Evolutionary conservation across 768 basidiomycete species (phyloP).

Genomic region (Omphalotus guepiniiformis): DNA sequence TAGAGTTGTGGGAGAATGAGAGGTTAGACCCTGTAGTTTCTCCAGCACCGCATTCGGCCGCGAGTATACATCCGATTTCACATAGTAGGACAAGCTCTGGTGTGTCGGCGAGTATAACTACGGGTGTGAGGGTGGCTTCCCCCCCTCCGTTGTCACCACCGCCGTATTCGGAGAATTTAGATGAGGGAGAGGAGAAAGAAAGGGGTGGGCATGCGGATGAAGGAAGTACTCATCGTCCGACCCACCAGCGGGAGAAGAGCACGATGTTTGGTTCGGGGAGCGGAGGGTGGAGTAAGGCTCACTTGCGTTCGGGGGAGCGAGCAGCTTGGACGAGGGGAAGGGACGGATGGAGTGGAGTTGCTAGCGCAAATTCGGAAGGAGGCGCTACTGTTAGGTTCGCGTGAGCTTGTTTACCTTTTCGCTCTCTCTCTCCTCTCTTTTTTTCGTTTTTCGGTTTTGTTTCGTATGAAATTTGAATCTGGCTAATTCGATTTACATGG

Average conservation of each 20-base stretch:
- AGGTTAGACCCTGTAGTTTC: conserved; percentile 37
- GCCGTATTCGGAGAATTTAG: neutral
- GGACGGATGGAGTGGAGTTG: conserved; percentile 66
- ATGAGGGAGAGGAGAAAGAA: conserved; percentile 8
- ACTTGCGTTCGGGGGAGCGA: conserved; percentile 44
- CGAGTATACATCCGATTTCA: neutral
- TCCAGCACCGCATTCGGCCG: conserved; percentile 1
- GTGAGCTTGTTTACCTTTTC: conserved; percentile 3
- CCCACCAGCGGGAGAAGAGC: conserved; percentile 7
- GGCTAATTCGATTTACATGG: neutral
- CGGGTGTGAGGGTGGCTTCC: neutral
- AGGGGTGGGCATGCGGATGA: conserved; percentile 16
- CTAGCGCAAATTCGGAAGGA: conserved; percentile 24
- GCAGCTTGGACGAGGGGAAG: conserved; percentile 65
- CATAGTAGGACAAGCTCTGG: neutral
- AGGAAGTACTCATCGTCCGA: too few species aligned
- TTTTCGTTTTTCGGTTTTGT: neutral
- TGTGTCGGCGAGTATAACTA: neutral
- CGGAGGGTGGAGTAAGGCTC: conserved; percentile 39
- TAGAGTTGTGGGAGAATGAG: conserved; percentile 83
- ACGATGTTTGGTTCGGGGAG: neutral
- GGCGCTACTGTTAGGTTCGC: conserved; percentile 63
- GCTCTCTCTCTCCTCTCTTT: conserved; percentile 4
- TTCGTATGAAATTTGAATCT: neutral
- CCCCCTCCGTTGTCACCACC: neutral